A percentile compares a stretch with the other conserved stretches of the same genome.
phyloP scores from a whole-genome alignment of 108 stramenopile genomes.

The Aurantiochytrium sp. region DNA sequence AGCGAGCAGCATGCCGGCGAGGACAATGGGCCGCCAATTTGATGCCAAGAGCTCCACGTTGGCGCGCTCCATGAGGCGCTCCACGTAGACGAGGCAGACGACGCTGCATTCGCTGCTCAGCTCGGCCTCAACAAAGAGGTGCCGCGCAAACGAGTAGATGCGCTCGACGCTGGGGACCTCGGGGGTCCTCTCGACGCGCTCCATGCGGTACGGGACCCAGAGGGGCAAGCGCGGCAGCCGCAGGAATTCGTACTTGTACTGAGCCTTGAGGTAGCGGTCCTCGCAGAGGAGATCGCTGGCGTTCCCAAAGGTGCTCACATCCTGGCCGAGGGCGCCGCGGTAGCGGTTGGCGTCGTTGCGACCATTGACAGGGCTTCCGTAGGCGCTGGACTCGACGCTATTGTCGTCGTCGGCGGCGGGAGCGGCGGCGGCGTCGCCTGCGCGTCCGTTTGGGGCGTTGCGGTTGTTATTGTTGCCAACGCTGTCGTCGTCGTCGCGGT shows the following conservation, averaged over 20 bases:
- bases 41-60: conserved; percentile 80
- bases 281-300: neutral
- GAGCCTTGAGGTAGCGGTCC: neutral
- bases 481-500: neutral
- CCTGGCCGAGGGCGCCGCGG: neutral
- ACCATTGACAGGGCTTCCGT: too few species aligned
- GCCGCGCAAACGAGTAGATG: conserved; percentile 6
- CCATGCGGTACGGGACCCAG: conserved; percentile 8
- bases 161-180: conserved; percentile 27
- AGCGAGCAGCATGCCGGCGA: conserved; percentile 89
- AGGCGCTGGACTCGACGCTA: too few species aligned
- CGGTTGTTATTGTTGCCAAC: neutral
- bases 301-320: neutral
- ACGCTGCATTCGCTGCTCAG: conserved; percentile 93
- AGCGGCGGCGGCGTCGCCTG: neutral
- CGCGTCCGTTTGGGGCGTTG: neutral
- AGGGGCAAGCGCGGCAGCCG: neutral
- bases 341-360: neutral
- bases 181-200: neutral
- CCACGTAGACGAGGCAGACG: conserved; percentile 95
- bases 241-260: conserved; percentile 13
- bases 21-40: conserved; percentile 92
- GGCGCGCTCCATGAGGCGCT: conserved; percentile 84
- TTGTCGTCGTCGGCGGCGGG: neutral
- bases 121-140: conserved; percentile 58